Conservation (phyloP, 306 rosid genomes). For the Lathyrus tuberosus region DNA sequence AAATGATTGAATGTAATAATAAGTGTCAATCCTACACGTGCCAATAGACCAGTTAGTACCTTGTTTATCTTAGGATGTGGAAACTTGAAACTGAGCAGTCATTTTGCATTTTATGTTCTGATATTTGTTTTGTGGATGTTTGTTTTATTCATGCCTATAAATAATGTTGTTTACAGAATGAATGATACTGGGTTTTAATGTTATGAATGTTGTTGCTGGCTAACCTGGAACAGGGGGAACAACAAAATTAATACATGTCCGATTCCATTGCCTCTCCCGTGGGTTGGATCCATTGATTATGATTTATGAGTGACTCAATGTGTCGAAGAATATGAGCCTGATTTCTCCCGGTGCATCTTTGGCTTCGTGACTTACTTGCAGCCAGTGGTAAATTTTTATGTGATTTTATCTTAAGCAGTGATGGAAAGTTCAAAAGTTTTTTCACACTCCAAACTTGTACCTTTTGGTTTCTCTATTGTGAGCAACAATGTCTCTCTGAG, state of each 20-base stretch:
- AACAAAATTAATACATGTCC: neutral
- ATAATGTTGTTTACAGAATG: slow-evolving; percentile 11
- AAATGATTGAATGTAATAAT: neutral
- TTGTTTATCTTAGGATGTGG: slow-evolving; percentile 25
- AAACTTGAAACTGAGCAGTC: slow-evolving; percentile 11
- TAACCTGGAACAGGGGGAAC: slow-evolving; percentile 35
- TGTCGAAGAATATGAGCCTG: slow-evolving; percentile 28
- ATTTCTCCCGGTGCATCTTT: slow-evolving; percentile 2
- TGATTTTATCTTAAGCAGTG: slow-evolving; percentile 11
- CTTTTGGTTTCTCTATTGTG: slow-evolving; percentile 44
- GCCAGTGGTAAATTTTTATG: neutral
- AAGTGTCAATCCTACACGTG: neutral
- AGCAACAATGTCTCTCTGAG: slow-evolving; percentile 53
- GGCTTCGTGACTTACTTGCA: neutral
- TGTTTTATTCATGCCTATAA: neutral
- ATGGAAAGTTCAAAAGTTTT: slow-evolving; percentile 71
- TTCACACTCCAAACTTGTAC: slow-evolving; percentile 49
- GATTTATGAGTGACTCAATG: slow-evolving; percentile 27
- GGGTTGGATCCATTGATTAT: slow-evolving; percentile 20
- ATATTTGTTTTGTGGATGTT: slow-evolving; percentile 9
- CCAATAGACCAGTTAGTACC: neutral
- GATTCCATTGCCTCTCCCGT: slow-evolving; percentile 3
- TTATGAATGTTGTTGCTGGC: slow-evolving; percentile 33
- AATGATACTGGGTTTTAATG: slow-evolving; percentile 23
- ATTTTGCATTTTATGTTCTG: slow-evolving; percentile 25